Conservation (phyloP, 2,329 filamentous ascomycete species). For the Cordyceps tenuipes region DNA sequence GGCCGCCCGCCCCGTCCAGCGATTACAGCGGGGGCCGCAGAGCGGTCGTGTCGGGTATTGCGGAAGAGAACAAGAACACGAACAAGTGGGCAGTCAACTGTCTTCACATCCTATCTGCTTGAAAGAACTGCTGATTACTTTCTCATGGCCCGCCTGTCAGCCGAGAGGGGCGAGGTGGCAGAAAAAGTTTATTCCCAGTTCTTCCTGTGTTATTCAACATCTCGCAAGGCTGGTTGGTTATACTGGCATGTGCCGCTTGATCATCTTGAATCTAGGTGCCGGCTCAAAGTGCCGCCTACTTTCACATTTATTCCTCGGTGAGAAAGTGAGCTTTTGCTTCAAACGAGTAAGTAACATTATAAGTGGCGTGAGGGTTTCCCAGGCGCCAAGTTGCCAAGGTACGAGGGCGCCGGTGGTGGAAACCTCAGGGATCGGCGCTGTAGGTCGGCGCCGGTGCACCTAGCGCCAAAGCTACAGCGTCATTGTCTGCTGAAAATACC, state of each 20-base stretch:
- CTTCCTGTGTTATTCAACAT: background rate
- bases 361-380: background rate
- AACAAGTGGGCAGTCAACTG: no score
- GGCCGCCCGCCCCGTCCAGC: background rate
- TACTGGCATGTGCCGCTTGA: no score
- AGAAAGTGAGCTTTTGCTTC: background rate
- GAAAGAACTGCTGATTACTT: no score
- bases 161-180: background rate
- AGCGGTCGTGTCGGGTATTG: background rate
- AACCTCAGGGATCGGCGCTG: background rate
- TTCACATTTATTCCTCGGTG: background rate
- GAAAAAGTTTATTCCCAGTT: background rate
- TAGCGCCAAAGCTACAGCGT: background rate
- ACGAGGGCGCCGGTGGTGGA: background rate
- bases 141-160: background rate
- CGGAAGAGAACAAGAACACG: background rate
- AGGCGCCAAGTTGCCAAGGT: background rate
- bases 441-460: background rate
- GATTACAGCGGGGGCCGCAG: background rate
- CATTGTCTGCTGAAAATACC: background rate
- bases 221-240: no score
- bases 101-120: no score
- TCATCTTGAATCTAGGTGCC: no score
- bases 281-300: no score
- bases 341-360: background rate